A percentile compares a stretch with the other conserved stretches of the same genome.
Conservation (phyloP, 2,329 filamentous ascomycete species). For the Nemania abortiva region DNA sequence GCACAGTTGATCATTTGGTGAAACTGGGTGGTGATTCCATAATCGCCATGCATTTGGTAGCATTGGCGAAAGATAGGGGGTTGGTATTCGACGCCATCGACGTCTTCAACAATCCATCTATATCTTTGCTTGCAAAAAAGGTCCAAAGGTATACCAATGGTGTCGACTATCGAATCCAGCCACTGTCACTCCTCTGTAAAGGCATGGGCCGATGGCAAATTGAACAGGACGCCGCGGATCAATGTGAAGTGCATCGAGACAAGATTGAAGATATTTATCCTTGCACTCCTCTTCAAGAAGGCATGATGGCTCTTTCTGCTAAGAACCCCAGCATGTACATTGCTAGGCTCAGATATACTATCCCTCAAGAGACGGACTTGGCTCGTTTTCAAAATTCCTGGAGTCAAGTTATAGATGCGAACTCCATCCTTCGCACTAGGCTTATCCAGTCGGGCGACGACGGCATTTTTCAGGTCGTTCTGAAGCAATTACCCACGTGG, state of each 20-base stretch:
- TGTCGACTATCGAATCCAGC: neutral
- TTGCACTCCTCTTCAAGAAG: conserved; percentile 49
- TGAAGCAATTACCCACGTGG: conserved; percentile 5
- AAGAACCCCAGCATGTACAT: conserved; percentile 45
- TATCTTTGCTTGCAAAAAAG: conserved; percentile 23
- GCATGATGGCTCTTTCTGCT: conserved; percentile 44
- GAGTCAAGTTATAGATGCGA: conserved; percentile 16
- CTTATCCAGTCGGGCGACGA: conserved; percentile 13
- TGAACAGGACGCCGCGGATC: conserved; percentile 11
- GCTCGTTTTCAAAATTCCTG: conserved; percentile 21
- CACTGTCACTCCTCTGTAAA: conserved; percentile 8
- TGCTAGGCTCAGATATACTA: conserved; percentile 41
- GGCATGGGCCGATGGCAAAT: neutral
- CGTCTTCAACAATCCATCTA: conserved; percentile 24
- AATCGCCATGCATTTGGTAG: conserved; percentile 57
- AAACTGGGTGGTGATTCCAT: conserved; percentile 56
- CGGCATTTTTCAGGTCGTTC: conserved; percentile 29
- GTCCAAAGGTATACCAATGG: neutral
- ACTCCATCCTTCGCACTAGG: conserved; percentile 31
- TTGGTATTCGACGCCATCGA: conserved; percentile 21
- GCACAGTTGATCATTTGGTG: conserved; percentile 51
- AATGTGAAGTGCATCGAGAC: conserved; percentile 18
- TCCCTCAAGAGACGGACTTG: conserved; percentile 19
- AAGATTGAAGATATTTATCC: conserved; percentile 47
- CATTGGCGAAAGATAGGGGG: conserved; percentile 51